These are phyloP conservation scores for Ceratocystis harringtonii DNA, from an alignment of 2,329 filamentous ascomycete genomes.

Conservation along the genomic window DNA sequence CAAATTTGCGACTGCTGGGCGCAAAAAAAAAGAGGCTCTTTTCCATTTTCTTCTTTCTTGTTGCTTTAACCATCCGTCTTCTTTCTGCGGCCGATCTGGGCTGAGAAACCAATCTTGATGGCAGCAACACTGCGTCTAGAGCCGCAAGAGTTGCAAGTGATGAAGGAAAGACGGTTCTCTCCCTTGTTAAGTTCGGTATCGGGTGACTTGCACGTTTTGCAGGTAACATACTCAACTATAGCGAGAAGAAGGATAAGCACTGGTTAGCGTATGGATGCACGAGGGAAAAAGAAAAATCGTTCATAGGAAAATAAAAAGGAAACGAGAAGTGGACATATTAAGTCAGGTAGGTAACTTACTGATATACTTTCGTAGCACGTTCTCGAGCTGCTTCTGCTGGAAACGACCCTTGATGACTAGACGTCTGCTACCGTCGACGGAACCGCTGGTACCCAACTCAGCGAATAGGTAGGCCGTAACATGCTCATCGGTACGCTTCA, in stretches of 20 bases:
- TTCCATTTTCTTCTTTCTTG: slow-evolving; percentile 11
- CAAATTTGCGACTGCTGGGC: background rate
- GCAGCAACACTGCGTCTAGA: slow-evolving; percentile 79
- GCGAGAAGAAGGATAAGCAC: background rate
- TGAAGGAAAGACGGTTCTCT: slow-evolving; percentile 97
- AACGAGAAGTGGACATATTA: background rate
- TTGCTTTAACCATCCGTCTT: slow-evolving; percentile 65
- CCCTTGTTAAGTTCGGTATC: slow-evolving; percentile 96
- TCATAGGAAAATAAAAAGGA: background rate
- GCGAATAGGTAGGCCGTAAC: slow-evolving; percentile 94
- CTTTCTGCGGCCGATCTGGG: slow-evolving; percentile 96
- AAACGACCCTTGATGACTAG: slow-evolving; percentile 99
- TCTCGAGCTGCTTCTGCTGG: slow-evolving; percentile 99
- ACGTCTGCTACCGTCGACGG: slow-evolving; percentile 80
- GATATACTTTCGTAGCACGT: slow-evolving; percentile 89
- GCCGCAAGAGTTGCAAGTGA: slow-evolving; percentile 78
- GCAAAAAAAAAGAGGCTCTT: background rate
- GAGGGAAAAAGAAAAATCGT: too few relatives aligned
- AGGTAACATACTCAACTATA: slow-evolving; percentile 87
- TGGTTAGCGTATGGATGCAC: background rate
- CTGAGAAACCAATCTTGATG: slow-evolving; percentile 99
- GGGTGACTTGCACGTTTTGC: slow-evolving; percentile 92
- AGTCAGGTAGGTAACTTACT: slow-evolving; percentile 38
- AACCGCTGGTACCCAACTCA: slow-evolving; percentile 93
- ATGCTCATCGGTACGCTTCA: slow-evolving; percentile 98